These are phyloP conservation scores for Dendrothele bispora DNA, from an alignment of 768 basidiomycete species.

Conservation along the genomic window DNA sequence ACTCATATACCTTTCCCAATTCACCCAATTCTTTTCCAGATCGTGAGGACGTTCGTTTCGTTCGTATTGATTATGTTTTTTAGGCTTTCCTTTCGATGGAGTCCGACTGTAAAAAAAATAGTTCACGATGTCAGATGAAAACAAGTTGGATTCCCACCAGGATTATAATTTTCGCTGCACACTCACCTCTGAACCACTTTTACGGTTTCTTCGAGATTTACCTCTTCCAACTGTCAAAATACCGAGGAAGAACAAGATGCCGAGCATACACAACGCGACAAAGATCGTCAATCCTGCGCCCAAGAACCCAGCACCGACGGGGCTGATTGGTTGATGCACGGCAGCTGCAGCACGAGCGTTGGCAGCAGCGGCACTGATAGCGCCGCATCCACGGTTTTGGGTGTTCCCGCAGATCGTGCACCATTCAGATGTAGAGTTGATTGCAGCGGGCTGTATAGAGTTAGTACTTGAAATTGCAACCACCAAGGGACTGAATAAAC, in stretches of 20 bases:
- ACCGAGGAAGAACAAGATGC: slow-evolving; percentile 41
- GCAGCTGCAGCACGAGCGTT: slow-evolving; percentile 10
- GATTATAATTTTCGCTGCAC: too few relatives aligned
- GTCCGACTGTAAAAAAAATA: background rate
- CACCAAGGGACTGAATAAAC: background rate
- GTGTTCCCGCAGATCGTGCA: slow-evolving; percentile 59
- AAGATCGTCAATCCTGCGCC: slow-evolving; percentile 58
- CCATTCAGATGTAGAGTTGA: slow-evolving; percentile 58
- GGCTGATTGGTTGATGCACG: slow-evolving; percentile 40
- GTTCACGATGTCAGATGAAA: background rate
- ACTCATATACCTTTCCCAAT: background rate
- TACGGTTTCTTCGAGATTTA: background rate
- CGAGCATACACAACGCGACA: slow-evolving; percentile 37
- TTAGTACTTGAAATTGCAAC: too few relatives aligned
- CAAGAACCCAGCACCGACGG: slow-evolving; percentile 66
- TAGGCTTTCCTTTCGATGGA: slow-evolving; percentile 1
- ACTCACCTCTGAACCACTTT: background rate
- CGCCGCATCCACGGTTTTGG: slow-evolving; percentile 56
- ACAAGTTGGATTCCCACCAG: too few relatives aligned
- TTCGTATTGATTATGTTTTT: background rate
- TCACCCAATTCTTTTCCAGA: background rate
- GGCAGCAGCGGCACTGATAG: slow-evolving; percentile 37
- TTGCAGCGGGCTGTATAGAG: slow-evolving; percentile 41
- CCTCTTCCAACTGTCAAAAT: slow-evolving; percentile 27
- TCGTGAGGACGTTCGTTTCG: too few relatives aligned